Percentiles rank a stretch among this genome's conserved stretches.
These are phyloP conservation scores for Diaporthe sp. DNA, from an alignment of 2,329 filamentous ascomycete species.

Conservation along the genomic window DNA sequence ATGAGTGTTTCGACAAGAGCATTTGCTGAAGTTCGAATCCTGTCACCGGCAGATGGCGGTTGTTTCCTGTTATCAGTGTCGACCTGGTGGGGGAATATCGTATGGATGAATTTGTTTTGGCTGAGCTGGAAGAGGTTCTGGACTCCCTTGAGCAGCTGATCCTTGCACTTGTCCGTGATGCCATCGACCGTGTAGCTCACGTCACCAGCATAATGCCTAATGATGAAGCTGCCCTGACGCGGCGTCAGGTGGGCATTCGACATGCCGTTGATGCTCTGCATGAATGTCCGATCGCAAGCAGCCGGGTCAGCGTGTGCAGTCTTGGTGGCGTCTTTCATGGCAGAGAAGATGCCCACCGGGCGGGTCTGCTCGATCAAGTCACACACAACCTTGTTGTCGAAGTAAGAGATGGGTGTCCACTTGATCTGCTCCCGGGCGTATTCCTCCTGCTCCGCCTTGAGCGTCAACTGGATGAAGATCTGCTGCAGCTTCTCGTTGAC, in stretches of 20 bases:
- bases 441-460: constrained; percentile 98
- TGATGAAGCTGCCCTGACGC: constrained; percentile 94
- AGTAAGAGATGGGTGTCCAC: constrained; percentile 99
- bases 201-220: constrained; percentile 99
- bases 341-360: constrained; percentile 92
- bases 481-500: constrained; percentile 99
- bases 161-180: constrained; percentile 99
- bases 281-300: constrained; percentile 95
- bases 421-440: constrained; percentile 96
- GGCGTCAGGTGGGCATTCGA: constrained; percentile 91
- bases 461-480: constrained; percentile 97
- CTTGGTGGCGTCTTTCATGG: constrained; percentile 96
- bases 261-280: constrained; percentile 91
- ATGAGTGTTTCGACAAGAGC: constrained; percentile 94
- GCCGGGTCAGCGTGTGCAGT: constrained; percentile 97
- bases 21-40: constrained; percentile 95
- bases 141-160: constrained; percentile 93
- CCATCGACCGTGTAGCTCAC: constrained; percentile 94
- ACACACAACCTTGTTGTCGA: constrained; percentile 99
- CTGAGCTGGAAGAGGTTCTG: constrained; percentile 88
- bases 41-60: constrained; percentile 94
- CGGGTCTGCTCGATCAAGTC: constrained; percentile 93
- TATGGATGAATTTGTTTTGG: constrained; percentile 86
- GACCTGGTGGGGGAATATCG: constrained; percentile 90
- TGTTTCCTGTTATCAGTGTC: constrained; percentile 96